Base-by-base conservation (phyloP, 208 protist species). In the Trypanosoma platydactyli region DNA sequence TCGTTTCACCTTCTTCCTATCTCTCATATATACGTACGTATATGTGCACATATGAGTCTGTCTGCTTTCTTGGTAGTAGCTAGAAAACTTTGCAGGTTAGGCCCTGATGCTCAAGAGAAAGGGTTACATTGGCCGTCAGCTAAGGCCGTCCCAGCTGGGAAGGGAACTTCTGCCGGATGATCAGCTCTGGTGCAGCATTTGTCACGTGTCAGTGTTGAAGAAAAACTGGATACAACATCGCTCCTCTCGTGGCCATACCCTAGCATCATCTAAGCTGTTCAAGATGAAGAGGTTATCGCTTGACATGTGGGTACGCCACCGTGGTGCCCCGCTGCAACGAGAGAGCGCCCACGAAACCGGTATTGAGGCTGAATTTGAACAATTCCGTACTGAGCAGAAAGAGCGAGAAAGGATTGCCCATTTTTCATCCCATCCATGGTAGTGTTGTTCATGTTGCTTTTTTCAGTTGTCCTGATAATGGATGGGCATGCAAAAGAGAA, bases 171-270 rank as follows among this genome's bases (percentile, higher is more conserved):
- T 95, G 45, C 86, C 86, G 29, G 30, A 59, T 6, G 82, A 92
- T 57, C 72, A 89, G 71, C 58, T 58, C n/a, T 95, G 89, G 89
- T 95, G 89, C 53, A 69, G 70, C 0, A 74, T 87, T n/a, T 95
- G 89, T 61, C 86, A 93, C 62, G 54, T 81, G 42, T 64, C 77
- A 1, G 73, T 95, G 11, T 45, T 74, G 11, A 83, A 80, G 64
- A 77, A 79, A 35, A 60, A 76, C 9, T 83, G 77, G 60, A 27
- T 22, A 4, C 68, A 80, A 40, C 89, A 95, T 61, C 42, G 53
- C 0, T 55, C 65, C 13, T 79, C 71, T 16, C 73, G 53, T 5
- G n/a, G 51, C 35, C 89, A 95, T 58, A 72, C 72, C 9, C 64
- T 93, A 1, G 89, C 82, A 0, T 42, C 46, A 3, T 64, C 66